phyloP scores from a whole-genome alignment of 2,329 filamentous ascomycete species.

The Fusarium concolor region DNA sequence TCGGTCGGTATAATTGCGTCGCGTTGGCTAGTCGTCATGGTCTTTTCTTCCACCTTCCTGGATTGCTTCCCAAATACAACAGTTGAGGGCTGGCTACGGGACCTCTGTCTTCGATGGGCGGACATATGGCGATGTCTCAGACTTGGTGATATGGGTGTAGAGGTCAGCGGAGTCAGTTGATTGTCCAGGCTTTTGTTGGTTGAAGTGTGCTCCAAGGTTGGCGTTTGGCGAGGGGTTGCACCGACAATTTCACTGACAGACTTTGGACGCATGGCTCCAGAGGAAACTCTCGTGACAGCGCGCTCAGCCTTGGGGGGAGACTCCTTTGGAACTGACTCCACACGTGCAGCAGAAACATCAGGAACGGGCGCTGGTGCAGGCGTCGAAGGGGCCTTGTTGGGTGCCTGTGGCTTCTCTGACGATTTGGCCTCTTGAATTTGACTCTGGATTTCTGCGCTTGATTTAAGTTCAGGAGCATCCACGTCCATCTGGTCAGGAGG shows the following conservation, averaged over 20 bases:
- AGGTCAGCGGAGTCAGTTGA: conserved; percentile 56
- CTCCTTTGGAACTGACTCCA: conserved; percentile 33
- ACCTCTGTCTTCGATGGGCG: conserved; percentile 64
- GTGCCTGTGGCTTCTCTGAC: conserved; percentile 19
- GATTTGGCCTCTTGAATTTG: conserved; percentile 6
- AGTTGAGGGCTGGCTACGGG: conserved; percentile 75
- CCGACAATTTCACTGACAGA: conserved; percentile 79
- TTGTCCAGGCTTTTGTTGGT: conserved; percentile 47
- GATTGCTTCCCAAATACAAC: conserved; percentile 81
- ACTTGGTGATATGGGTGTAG: conserved; percentile 58
- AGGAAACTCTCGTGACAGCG: conserved; percentile 76
- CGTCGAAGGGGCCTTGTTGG: conserved; percentile 23
- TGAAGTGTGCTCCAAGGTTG: conserved; percentile 51
- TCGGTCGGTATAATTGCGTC: conserved; percentile 62
- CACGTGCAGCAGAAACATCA: not conserved
- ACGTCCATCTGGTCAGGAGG: conserved; percentile 52
- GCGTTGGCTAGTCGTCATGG: conserved; percentile 55
- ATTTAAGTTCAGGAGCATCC: conserved; percentile 46
- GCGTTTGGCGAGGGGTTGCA: conserved; percentile 59
- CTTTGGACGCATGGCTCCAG: conserved; percentile 76
- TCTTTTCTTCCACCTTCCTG: conserved; percentile 61
- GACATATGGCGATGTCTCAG: conserved; percentile 46
- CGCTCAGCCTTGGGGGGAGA: conserved; percentile 53
- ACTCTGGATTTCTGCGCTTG: conserved; percentile 30
- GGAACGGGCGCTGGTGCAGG: conserved; percentile 1